A percentile compares a stretch with the other conserved stretches of the same genome.
Conservation (phyloP, 2,329 filamentous ascomycete genomes). For the Phyllosticta paracitricarpa region DNA sequence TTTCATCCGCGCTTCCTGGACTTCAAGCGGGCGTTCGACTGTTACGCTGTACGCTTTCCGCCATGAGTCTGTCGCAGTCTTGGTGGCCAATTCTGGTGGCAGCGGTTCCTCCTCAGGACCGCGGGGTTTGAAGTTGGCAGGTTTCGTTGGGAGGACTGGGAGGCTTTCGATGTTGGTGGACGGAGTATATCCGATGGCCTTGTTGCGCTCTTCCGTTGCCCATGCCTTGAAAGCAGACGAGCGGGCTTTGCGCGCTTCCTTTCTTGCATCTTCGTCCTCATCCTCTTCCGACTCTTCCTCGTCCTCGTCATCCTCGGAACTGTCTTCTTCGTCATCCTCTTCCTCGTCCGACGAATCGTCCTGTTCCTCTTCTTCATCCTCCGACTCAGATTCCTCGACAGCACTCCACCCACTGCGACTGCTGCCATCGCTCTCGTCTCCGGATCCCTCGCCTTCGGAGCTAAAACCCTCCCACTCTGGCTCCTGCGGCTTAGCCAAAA, state of each 20-base stretch:
- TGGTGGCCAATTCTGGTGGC: slow-evolving; percentile 52
- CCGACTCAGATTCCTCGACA: slow-evolving; percentile 15
- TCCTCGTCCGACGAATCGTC: slow-evolving; percentile 18
- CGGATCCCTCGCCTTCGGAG: slow-evolving; percentile 24
- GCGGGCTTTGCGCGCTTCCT: slow-evolving; percentile 33
- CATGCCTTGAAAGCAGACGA: slow-evolving; percentile 82
- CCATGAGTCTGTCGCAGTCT: slow-evolving; percentile 45
- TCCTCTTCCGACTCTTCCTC: slow-evolving; percentile 19
- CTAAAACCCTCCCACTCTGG: slow-evolving; percentile 54
- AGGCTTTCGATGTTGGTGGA: slow-evolving; percentile 23
- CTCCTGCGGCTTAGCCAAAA: slow-evolving; percentile 42
- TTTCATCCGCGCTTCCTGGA: slow-evolving; percentile 68
- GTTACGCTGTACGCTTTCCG: slow-evolving; percentile 69
- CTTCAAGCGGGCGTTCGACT: slow-evolving; percentile 58
- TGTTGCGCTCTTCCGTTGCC: slow-evolving; percentile 79
- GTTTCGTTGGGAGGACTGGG: slow-evolving; percentile 30
- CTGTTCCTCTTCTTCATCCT: slow-evolving; percentile 27
- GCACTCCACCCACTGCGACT: slow-evolving; percentile 2
- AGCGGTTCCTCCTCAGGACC: slow-evolving; percentile 61
- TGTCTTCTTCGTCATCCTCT: slow-evolving; percentile 19
- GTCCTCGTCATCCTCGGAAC: slow-evolving; percentile 17
- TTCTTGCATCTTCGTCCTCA: slow-evolving; percentile 26
- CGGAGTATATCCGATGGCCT: slow-evolving; percentile 62
- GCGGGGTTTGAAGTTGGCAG: slow-evolving; percentile 57
- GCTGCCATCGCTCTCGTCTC: slow-evolving; percentile 18